Evolutionary conservation across 495 filamentous ascomycete genomes (phyloP).

Genomic region (Podospora tetraspora): DNA sequence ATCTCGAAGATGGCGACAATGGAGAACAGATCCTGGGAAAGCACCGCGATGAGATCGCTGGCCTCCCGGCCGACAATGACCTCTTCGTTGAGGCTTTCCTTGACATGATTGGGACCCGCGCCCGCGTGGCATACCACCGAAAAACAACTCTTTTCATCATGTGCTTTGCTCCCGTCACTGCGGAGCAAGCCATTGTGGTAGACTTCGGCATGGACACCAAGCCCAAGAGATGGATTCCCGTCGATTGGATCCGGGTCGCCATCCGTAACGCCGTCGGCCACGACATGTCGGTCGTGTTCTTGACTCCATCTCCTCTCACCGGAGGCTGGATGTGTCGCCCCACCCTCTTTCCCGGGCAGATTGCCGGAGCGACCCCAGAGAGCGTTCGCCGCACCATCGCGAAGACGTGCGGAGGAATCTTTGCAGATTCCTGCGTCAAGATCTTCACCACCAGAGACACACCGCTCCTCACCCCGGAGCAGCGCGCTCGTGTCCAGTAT

Average conservation of each 20-base stretch:
- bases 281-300: constrained; percentile 11
- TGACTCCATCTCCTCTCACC: constrained; percentile 25
- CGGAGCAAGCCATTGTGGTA: constrained; percentile 35
- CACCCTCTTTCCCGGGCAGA: constrained; percentile 7
- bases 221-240: constrained; percentile 11
- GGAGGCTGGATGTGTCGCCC: constrained; percentile 27
- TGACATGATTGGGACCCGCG: constrained; percentile 15
- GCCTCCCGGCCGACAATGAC: constrained; percentile 16
- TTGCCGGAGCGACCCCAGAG: neutral
- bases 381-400: constrained; percentile 14
- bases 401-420: constrained; percentile 22
- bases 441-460: constrained; percentile 19
- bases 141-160: constrained; percentile 27
- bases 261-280: constrained; percentile 23
- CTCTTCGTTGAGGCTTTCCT: constrained; percentile 19
- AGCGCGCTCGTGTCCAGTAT: constrained; percentile 18
- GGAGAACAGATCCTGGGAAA: constrained; percentile 8
- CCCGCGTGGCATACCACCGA: constrained; percentile 11
- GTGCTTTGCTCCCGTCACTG: constrained; percentile 29
- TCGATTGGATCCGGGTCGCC: constrained; percentile 10
- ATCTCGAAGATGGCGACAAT: constrained; percentile 2
- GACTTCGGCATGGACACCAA: constrained; percentile 6
- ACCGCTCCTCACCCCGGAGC: constrained; percentile 22
- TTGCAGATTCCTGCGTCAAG: constrained; percentile 20
- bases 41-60: constrained; percentile 18